These are phyloP conservation scores for Vitis riparia DNA, from an alignment of 164 flowering plant species.

Conservation along the genomic window DNA sequence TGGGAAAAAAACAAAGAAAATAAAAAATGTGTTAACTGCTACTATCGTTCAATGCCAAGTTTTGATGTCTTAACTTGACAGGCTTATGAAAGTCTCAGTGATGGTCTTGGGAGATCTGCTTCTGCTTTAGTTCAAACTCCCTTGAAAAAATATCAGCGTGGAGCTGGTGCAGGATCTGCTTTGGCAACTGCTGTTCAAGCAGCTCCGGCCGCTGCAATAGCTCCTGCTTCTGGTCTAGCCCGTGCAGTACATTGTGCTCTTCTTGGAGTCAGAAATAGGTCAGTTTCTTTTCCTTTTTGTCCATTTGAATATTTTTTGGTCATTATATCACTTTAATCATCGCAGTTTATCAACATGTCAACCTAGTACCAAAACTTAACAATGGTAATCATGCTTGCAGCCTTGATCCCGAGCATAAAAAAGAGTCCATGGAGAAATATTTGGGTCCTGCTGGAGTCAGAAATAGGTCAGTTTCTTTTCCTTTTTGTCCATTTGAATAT, in stretches of 20 bases:
- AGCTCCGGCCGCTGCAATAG: slow-evolving; percentile 89
- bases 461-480: slow-evolving; percentile 61
- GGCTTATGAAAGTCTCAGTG: slow-evolving; percentile 87
- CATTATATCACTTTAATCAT: not conserved
- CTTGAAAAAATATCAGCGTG: slow-evolving; percentile 73
- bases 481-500: not conserved
- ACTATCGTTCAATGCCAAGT: not conserved
- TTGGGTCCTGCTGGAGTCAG: slow-evolving; percentile 74
- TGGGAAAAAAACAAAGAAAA: not conserved
- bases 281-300: not conserved
- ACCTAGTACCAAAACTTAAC: not conserved
- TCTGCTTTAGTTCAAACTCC: slow-evolving; percentile 82
- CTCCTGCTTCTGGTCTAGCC: slow-evolving; percentile 90
- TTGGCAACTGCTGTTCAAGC: slow-evolving; percentile 78
- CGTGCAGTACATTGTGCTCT: slow-evolving; percentile 84
- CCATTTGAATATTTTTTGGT: not conserved
- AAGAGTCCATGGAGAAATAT: slow-evolving; percentile 89
- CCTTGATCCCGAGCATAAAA: slow-evolving; percentile 90
- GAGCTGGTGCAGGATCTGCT: slow-evolving; percentile 86
- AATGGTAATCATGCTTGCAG: slow-evolving; percentile 40
- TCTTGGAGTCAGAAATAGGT: slow-evolving; percentile 97
- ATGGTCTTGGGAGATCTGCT: slow-evolving; percentile 84
- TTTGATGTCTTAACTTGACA: slow-evolving; percentile 26
- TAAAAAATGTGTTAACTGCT: not conserved
- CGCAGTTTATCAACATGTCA: too few species aligned